Conservation (phyloP, 257 asterid species). For the Ocimum tenuiflorum region DNA sequence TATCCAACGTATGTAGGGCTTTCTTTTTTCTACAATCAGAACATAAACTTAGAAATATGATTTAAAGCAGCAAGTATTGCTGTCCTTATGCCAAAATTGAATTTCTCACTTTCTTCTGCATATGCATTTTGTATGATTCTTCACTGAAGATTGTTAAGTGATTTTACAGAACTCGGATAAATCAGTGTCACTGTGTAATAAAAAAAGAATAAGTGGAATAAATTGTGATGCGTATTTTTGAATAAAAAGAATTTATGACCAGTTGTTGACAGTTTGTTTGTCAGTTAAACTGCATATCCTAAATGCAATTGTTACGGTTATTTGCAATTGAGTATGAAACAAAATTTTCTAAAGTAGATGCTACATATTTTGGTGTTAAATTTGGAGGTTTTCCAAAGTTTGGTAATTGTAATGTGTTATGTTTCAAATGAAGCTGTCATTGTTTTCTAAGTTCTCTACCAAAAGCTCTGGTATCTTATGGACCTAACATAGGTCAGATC, state of each 20-base stretch:
- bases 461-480: too few relatives aligned
- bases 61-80: too few relatives aligned
- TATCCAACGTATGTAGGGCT: too few relatives aligned
- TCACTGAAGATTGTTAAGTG: not conserved
- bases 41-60: too few relatives aligned
- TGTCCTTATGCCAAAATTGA: too few relatives aligned
- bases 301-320: not conserved
- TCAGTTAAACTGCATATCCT: too few relatives aligned
- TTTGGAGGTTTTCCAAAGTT: not conserved
- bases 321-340: slow-evolving; percentile 1
- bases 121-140: too few relatives aligned
- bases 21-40: too few relatives aligned
- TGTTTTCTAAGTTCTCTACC: not conserved
- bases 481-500: too few relatives aligned
- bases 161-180: not conserved
- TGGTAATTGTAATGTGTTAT: not conserved
- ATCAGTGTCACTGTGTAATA: not conserved
- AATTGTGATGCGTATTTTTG: not conserved
- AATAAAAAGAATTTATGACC: too few relatives aligned
- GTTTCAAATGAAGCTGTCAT: not conserved
- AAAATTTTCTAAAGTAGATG: not conserved
- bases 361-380: not conserved
- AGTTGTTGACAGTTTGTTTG: too few relatives aligned
- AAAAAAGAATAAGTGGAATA: not conserved
- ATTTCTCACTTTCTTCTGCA: too few relatives aligned